Evolutionary conservation across 768 basidiomycete species (phyloP), one percentile per base, ranked within the genome.

Genomic region (Royoungia palumana): DNA sequence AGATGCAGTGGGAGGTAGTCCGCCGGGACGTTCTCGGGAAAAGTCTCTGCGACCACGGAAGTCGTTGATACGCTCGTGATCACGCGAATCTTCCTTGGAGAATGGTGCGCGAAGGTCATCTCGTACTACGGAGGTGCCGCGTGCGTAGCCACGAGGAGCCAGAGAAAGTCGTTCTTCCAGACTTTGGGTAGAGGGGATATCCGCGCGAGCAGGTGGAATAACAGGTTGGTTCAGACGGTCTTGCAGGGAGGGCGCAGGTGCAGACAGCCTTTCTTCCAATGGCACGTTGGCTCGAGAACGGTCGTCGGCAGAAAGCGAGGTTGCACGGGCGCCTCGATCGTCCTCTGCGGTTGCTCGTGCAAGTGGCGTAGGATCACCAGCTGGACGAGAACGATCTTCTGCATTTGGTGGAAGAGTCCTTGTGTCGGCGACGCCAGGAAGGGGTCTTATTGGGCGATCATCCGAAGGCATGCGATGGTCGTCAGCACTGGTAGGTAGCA

Each of bases 111-210:
- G 67, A 27, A 67, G 54, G 39, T 73, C 70, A 35, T 73, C 67
- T 21, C 72, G 70, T 41, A 51, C 53, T 22, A 68, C 55, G n/a
- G 66, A 63, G 40, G 60, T 4, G n/a, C 60, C 25, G n/a, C 57
- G 58, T 8, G 32, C 22, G 39, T 66, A 65, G 22, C 44, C 35
- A 43, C 60, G 55, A 40, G 64, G 58, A 27, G 61, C 65, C 30
- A 63, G 56, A 45, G 74, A 71, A 11, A 75, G 58, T 49, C 75
- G 70, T 44, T 76, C 73, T 64, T 74, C 75, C 20, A 75, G 58
- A 50, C 60, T 71, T 11, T 70, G 63, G 20, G 68, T 60, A 51
- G 68, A 63, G 47, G 47, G 16, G 6, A 59, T 25, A 8, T 66
- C 65, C 38, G 41, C 47, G 13, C 64, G 59, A n/a, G 57, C 14